Percentiles rank a stretch among this genome's conserved stretches.
phyloP scores from a whole-genome alignment of 176 grass and related monocot species.

The Thinopyrum elongatum region DNA sequence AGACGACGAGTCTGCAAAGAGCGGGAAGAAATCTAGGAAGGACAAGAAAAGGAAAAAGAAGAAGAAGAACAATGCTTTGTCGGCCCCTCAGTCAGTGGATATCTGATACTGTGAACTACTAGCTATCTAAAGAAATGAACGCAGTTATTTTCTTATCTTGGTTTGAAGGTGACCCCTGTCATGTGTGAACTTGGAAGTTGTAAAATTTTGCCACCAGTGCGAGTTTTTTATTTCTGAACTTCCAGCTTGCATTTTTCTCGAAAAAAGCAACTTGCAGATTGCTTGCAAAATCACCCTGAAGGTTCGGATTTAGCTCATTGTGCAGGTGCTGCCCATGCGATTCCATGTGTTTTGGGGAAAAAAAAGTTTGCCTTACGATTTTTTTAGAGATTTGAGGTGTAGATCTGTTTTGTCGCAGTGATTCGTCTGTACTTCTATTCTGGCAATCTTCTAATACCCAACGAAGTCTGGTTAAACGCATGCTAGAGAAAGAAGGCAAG shows the following conservation, averaged over 20 bases:
- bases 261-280: neutral
- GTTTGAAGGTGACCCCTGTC: neutral
- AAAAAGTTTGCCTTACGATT: neutral
- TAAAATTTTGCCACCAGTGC: neutral
- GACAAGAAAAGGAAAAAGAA: conserved; percentile 43
- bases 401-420: neutral
- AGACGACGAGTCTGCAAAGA: neutral
- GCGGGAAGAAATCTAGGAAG: conserved; percentile 16
- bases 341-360: too few relatives aligned
- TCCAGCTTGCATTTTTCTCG: neutral
- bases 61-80: conserved; percentile 7
- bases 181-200: neutral
- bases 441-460: too few relatives aligned
- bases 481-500: too few relatives aligned
- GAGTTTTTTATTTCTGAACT: neutral
- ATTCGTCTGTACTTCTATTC: too few relatives aligned
- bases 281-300: neutral
- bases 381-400: neutral
- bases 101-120: conserved; percentile 22
- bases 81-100: conserved; percentile 37
- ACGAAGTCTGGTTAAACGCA: too few relatives aligned
- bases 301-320: neutral
- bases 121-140: neutral
- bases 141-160: neutral
- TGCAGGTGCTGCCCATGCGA: neutral